Conservation (phyloP, 192 early-diverging fungal genomes). For the Gigaspora rosea region DNA sequence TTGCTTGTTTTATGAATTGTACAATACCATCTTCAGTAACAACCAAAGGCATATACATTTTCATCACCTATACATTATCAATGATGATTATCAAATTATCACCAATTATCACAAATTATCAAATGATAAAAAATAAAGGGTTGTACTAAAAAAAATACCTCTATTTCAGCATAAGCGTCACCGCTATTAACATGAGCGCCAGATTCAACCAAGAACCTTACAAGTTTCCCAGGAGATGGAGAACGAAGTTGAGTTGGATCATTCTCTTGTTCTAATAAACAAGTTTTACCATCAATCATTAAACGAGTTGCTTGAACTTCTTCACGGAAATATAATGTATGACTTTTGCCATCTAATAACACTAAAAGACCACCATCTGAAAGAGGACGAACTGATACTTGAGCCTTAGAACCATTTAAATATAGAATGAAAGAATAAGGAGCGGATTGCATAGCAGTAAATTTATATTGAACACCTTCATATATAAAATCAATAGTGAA, state of each 20-base stretch:
- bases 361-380: slow-evolving; percentile 93
- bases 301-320: slow-evolving; percentile 88
- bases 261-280: slow-evolving; percentile 91
- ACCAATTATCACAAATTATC: neutral
- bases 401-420: slow-evolving; percentile 81
- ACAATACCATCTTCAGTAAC: slow-evolving; percentile 89
- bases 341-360: slow-evolving; percentile 86
- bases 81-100: neutral
- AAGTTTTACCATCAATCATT: slow-evolving; percentile 90
- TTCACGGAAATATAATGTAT: slow-evolving; percentile 88
- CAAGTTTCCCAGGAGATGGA: slow-evolving; percentile 96
- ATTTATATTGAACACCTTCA: slow-evolving; percentile 88
- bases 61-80: slow-evolving; percentile 75
- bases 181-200: slow-evolving; percentile 87
- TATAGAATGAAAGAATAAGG: slow-evolving; percentile 79
- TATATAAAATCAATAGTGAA: slow-evolving; percentile 90
- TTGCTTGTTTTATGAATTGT: slow-evolving; percentile 86
- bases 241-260: slow-evolving; percentile 96
- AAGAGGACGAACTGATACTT: slow-evolving; percentile 80
- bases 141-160: slow-evolving; percentile 50
- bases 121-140: neutral
- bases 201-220: slow-evolving; percentile 90
- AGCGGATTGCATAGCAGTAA: slow-evolving; percentile 77
- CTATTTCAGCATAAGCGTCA: slow-evolving; percentile 97
- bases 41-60: slow-evolving; percentile 99